Evolutionary conservation across 1,139 yeast species (phyloP).

Genomic region (Geotrichum restrictum): DNA sequence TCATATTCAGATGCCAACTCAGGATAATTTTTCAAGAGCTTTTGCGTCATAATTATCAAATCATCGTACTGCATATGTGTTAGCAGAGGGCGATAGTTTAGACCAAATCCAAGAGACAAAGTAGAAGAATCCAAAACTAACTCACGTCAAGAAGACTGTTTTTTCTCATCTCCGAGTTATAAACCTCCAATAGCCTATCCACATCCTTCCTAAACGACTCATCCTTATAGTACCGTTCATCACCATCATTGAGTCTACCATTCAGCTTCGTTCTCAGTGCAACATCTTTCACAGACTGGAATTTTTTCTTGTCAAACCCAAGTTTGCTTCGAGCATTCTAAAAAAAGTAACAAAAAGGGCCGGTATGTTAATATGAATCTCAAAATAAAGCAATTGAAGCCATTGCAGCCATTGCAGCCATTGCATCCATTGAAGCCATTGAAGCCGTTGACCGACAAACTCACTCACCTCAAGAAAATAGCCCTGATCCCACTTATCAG

Average conservation of each 20-base stretch:
- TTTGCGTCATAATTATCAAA: conserved; percentile 55
- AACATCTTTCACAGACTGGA: conserved; percentile 2
- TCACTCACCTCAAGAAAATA: conserved; percentile 40
- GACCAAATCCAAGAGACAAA: conserved; percentile 11
- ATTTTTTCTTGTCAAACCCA: conserved; percentile 1
- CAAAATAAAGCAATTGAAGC: too few species aligned
- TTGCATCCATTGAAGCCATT: too few species aligned
- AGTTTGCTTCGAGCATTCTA: conserved; percentile 11
- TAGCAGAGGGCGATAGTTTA: not conserved
- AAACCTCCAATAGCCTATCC: not conserved
- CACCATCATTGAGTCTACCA: not conserved
- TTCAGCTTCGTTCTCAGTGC: conserved; percentile 7
- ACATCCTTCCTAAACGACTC: not conserved
- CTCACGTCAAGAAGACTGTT: conserved; percentile 17
- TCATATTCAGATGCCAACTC: conserved; percentile 50
- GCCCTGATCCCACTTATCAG: conserved; percentile 62
- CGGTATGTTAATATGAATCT: not conserved
- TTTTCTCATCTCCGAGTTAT: conserved; percentile 17
- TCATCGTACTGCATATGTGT: conserved; percentile 54
- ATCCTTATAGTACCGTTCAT: not conserved
- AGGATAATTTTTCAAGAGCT: conserved; percentile 46
- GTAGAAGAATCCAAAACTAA: not conserved
- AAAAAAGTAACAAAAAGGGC: not conserved
- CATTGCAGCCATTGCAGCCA: too few species aligned
- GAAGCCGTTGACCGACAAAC: too few species aligned